Evolutionary conservation across 2,329 filamentous ascomycete genomes (phyloP), one percentile per base, ranked within the genome.

Genomic region (Tolypocladium album): DNA sequence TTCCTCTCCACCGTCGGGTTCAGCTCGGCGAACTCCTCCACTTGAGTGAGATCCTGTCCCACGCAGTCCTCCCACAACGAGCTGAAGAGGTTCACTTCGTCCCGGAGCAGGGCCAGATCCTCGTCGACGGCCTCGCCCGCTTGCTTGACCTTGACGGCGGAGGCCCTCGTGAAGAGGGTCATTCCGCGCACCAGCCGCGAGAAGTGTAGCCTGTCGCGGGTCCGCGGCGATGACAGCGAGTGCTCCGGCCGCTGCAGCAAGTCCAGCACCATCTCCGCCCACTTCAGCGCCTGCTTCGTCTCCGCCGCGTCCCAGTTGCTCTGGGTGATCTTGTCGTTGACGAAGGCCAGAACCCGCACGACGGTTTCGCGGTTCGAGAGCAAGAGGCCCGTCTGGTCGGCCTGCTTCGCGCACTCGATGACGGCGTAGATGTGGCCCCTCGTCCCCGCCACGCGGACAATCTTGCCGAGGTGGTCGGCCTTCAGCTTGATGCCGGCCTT

Each of bases 401-500:
- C 75, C 64, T 75, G 71, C 64, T 78, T 78, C 50, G 79, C 76
- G 64, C 77, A 78, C 62, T 84, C 79, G 63, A 85, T 75, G 40
- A 84, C 69, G 15, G 75, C 65, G 66, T 72, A 74, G 45, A 82
- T 70, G 60, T 75, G 74, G 50, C 76, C 78, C 58, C 70, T 70
- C 36, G 59, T 27, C 58, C 75, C 75, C 8, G 78, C 75, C 47
- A 70, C 61, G 15, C 80, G 75, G 40, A 79, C 65, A 56, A 82
- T 70, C 67, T 73, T 75, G 58, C 67, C 67, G 63, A 71, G 74
- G 64, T 78, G 69, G 13, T 59, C 31, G 2, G 61, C 57, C 27
- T 65, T 62, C 31, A 82, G 67, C 60, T 68, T 71, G 62, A 76
- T 74, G 38, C 72, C 68, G 40, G 77, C 75, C 61, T 77, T 74